Percentiles rank a stretch among this genome's conserved stretches.
Evolutionary conservation across 2,329 filamentous ascomycete genomes (phyloP).

Genomic region (Endothia cerciana): DNA sequence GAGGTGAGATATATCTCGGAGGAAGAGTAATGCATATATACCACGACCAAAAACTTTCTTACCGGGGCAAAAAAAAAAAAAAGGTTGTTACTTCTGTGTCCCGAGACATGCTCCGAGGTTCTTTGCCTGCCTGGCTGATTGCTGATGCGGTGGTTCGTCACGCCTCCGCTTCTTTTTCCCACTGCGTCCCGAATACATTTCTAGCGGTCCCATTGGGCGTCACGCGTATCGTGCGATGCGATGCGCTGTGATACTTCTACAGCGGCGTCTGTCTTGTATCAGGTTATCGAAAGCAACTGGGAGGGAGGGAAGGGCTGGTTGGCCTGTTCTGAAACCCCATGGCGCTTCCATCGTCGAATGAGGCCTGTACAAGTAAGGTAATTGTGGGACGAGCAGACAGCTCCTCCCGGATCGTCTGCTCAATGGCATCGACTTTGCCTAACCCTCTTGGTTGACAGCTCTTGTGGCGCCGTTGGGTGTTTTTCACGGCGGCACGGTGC

Average conservation of each 20-base stretch:
- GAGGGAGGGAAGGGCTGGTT: not conserved
- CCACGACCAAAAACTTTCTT: not conserved
- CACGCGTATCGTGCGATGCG: not conserved
- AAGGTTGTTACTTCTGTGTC: conserved; percentile 1
- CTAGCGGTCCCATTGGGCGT: not conserved
- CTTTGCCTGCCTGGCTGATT: not conserved
- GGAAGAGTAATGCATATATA: conserved; percentile 11
- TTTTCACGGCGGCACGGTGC: not conserved
- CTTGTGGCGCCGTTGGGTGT: not conserved
- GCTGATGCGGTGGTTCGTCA: conserved; percentile 5
- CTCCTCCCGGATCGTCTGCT: not conserved
- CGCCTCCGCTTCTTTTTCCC: not conserved
- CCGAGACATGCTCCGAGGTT: conserved; percentile 1
- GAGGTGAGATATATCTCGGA: not conserved
- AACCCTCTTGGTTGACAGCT: not conserved
- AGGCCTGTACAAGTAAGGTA: not conserved
- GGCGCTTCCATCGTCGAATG: not conserved
- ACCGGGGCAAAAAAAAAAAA: not conserved
- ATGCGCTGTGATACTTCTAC: not conserved
- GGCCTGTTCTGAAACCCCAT: not conserved
- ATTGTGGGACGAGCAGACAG: not conserved
- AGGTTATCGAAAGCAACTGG: not conserved
- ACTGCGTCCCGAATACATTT: not conserved
- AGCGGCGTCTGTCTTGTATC: not conserved
- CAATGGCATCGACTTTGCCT: not conserved